These are phyloP conservation scores for Periglandula ipomoeae DNA, from an alignment of 2,329 filamentous ascomycete species.

Conservation along the genomic window DNA sequence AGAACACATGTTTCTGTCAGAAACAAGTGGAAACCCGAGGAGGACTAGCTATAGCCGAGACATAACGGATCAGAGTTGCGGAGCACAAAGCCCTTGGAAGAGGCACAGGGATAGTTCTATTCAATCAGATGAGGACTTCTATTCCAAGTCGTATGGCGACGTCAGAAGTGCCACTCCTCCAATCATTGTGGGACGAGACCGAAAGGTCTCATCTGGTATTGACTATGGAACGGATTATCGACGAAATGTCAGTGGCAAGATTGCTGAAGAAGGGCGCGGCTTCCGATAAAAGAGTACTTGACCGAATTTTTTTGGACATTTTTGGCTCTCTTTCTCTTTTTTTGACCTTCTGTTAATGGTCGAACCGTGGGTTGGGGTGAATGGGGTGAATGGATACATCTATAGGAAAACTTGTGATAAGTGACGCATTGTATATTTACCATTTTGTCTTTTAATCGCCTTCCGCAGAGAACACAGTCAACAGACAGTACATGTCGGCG, in stretches of 20 bases:
- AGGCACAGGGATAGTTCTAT: conserved; percentile 35
- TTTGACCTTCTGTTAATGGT: no score
- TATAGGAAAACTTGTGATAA: background rate
- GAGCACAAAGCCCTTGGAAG: background rate
- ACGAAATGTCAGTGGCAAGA: conserved; percentile 63
- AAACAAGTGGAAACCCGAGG: conserved; percentile 36
- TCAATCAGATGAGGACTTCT: conserved; percentile 40
- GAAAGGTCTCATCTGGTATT: conserved; percentile 51
- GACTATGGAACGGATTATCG: conserved; percentile 39
- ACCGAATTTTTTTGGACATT: no score
- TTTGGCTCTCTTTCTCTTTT: no score
- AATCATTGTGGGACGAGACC: conserved; percentile 37
- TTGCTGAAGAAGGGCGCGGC: conserved; percentile 56
- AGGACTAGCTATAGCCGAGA: conserved; percentile 34
- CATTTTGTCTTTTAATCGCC: background rate
- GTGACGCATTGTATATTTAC: background rate
- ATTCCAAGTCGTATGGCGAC: conserved; percentile 50
- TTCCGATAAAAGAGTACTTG: background rate
- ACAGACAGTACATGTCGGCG: background rate
- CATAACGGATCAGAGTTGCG: conserved; percentile 18
- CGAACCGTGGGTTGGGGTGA: no score
- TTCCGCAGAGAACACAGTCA: background rate
- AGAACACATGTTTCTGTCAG: conserved; percentile 25
- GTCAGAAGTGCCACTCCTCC: conserved; percentile 45
- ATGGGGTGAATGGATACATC: background rate